A percentile compares a stretch with the other conserved stretches of the same genome.
phyloP scores from a whole-genome alignment of 495 filamentous ascomycete species.

The Neurospora intermedia region DNA sequence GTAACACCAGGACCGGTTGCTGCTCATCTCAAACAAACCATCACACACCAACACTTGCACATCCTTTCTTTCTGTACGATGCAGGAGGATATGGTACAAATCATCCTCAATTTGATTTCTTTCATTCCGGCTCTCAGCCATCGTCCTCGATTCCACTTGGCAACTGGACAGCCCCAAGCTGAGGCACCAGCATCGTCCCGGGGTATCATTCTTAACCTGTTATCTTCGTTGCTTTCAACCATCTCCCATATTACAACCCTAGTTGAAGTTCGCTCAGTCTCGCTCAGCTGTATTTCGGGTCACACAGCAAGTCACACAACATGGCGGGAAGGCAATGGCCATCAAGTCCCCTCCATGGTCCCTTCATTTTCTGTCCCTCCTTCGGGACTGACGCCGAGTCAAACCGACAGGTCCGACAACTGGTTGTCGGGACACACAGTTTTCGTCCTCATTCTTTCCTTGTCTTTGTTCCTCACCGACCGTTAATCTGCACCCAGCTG shows the following conservation, averaged over 20 bases:
- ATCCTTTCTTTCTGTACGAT: not conserved
- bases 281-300: not conserved
- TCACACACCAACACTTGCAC: not conserved
- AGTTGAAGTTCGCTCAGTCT: not conserved
- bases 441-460: not conserved
- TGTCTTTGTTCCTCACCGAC: slow-evolving; percentile 1
- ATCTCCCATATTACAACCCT: not conserved
- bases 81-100: not conserved
- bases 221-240: not conserved
- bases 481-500: not conserved
- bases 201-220: not conserved
- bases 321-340: not conserved
- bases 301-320: not conserved
- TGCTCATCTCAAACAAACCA: not conserved
- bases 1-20: not conserved
- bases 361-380: not conserved
- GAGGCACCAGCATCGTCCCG: not conserved
- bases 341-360: not conserved
- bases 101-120: not conserved
- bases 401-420: not conserved
- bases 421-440: not conserved
- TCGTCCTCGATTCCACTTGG: not conserved
- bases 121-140: not conserved
- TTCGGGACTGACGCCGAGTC: not conserved
- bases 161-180: not conserved